These are phyloP conservation scores for Pistacia atlantica DNA, from an alignment of 345 rosid species.

Conservation along the genomic window DNA sequence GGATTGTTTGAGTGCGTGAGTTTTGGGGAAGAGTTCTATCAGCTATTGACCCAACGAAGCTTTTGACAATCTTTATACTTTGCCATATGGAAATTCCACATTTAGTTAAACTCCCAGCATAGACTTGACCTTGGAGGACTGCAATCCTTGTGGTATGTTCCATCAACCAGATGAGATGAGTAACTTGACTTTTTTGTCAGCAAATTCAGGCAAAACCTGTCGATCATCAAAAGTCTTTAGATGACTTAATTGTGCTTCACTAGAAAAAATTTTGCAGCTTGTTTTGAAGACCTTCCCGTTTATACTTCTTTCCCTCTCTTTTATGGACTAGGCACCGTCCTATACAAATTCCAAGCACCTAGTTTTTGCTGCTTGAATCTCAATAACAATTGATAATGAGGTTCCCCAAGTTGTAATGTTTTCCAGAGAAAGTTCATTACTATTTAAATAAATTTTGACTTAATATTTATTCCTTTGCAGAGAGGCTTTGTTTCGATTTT, in stretches of 20 bases:
- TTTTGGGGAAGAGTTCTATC: too few relatives aligned
- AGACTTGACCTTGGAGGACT: too few relatives aligned
- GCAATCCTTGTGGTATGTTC: too few relatives aligned
- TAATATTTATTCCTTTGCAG: too few relatives aligned
- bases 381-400: neutral
- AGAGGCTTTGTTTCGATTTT: too few relatives aligned
- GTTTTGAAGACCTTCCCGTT: neutral
- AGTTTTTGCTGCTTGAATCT: neutral
- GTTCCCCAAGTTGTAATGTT: neutral
- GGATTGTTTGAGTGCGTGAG: too few relatives aligned
- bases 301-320: neutral
- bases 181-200: neutral
- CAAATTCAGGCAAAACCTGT: neutral
- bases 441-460: too few relatives aligned
- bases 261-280: neutral
- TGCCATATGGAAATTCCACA: neutral
- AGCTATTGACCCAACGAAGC: neutral
- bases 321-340: neutral
- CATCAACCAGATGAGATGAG: neutral
- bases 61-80: neutral
- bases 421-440: too few relatives aligned
- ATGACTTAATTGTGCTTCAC: neutral
- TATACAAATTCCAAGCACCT: neutral
- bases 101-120: neutral
- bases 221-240: neutral